Conservation (phyloP, 1,139 yeast species). For the Fermentozyma sake region DNA sequence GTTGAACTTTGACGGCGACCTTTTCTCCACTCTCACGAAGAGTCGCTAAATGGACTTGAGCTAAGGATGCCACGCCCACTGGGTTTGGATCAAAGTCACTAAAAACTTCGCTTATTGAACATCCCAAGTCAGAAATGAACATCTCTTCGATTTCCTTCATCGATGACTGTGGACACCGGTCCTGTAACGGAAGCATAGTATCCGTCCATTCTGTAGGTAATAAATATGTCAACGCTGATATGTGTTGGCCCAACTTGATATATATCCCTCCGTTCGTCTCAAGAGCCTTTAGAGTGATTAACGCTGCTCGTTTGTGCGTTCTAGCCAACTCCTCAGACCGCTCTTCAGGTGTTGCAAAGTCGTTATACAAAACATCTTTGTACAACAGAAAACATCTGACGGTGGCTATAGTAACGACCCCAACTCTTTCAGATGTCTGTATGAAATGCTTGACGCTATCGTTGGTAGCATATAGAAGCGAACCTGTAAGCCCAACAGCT, state of each 20-base stretch:
- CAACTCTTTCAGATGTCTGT: conserved; percentile 50
- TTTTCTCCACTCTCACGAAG: conserved; percentile 56
- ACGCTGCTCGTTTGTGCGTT: conserved; percentile 70
- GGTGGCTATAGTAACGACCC: conserved; percentile 63
- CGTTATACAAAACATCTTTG: conserved; percentile 47
- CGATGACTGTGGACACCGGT: conserved; percentile 80
- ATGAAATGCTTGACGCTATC: conserved; percentile 28
- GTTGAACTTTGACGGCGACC: conserved; percentile 94
- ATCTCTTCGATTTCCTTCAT: conserved; percentile 61
- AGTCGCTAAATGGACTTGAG: conserved; percentile 86
- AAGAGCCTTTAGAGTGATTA: conserved; percentile 71
- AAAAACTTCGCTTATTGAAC: conserved; percentile 61
- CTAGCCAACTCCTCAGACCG: conserved; percentile 50
- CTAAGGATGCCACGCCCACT: conserved; percentile 92
- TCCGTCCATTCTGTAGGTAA: conserved; percentile 93
- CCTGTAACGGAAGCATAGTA: conserved; percentile 91
- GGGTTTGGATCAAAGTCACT: conserved; percentile 66
- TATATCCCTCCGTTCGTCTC: conserved; percentile 88
- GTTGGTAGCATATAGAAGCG: conserved; percentile 29
- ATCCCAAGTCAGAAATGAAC: conserved; percentile 65
- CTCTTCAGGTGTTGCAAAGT: conserved; percentile 45
- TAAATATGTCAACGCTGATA: conserved; percentile 85
- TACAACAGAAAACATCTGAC: conserved; percentile 61
- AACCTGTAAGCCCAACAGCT: conserved; percentile 27
- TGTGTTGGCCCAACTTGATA: conserved; percentile 92